Conservation (phyloP, 2,329 filamentous ascomycete species). For the Xylaria sp. region DNA sequence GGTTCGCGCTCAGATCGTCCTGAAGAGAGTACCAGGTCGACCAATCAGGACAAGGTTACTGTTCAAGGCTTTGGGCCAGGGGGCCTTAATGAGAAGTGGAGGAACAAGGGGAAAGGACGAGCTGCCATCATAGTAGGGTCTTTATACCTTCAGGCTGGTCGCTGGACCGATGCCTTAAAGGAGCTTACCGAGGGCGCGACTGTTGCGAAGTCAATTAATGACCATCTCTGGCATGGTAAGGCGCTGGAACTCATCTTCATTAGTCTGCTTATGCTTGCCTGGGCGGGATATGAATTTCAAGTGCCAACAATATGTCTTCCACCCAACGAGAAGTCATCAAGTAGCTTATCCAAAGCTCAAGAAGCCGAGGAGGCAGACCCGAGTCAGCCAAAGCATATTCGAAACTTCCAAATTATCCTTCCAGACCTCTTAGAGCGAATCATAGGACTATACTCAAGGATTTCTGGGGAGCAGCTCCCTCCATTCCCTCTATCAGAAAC, state of each 20-base stretch:
- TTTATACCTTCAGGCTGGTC: conserved; percentile 87
- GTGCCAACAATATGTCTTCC: conserved; percentile 70
- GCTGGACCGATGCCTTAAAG: conserved; percentile 88
- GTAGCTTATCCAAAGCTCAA: conserved; percentile 49
- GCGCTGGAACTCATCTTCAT: conserved; percentile 88
- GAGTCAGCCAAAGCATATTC: conserved; percentile 64
- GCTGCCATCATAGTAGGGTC: conserved; percentile 83
- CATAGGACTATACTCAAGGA: conserved; percentile 76
- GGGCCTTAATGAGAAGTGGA: conserved; percentile 79
- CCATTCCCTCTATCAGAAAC: conserved; percentile 78
- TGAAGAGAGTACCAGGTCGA: conserved; percentile 60
- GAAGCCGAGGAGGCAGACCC: conserved; percentile 57
- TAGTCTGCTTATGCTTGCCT: conserved; percentile 84
- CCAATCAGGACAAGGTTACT: conserved; percentile 67
- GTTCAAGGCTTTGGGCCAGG: conserved; percentile 78
- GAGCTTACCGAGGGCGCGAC: conserved; percentile 84
- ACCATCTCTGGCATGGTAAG: conserved; percentile 98
- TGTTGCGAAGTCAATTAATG: conserved; percentile 81
- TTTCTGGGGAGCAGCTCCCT: conserved; percentile 76
- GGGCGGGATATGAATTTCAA: conserved; percentile 85
- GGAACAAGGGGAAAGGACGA: conserved; percentile 83
- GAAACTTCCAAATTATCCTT: conserved; percentile 67
- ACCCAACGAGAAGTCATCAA: conserved; percentile 60
- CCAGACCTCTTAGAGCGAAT: conserved; percentile 82
- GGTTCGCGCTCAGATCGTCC: conserved; percentile 53